These are phyloP conservation scores for Skeletonema marinoi DNA, from an alignment of 108 stramenopile species.

Conservation along the genomic window DNA sequence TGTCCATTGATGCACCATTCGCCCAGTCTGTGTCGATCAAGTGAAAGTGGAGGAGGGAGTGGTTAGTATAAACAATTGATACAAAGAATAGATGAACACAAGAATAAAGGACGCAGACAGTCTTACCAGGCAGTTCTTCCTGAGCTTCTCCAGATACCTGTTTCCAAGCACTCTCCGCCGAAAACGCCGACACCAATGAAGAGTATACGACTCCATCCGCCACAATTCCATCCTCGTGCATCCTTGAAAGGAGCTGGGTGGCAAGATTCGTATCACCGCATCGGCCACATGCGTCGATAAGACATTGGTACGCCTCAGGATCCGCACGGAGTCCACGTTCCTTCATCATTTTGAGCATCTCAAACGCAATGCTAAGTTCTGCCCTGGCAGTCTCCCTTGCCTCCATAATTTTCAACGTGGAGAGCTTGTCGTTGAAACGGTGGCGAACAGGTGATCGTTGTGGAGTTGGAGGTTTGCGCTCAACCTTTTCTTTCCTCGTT, in stretches of 20 bases:
- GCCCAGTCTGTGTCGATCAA: constrained; percentile 65
- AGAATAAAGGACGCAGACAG: not conserved
- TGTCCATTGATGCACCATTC: constrained; percentile 81
- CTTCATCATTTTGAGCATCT: constrained; percentile 68
- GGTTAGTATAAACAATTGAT: not conserved
- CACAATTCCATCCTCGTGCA: constrained; percentile 61
- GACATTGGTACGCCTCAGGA: constrained; percentile 67
- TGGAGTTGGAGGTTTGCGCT: not conserved
- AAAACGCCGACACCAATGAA: not conserved
- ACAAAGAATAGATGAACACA: not conserved
- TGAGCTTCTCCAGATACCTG: constrained; percentile 56
- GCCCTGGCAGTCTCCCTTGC: constrained; percentile 77
- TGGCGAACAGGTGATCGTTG: constrained; percentile 35
- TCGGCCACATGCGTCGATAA: constrained; percentile 87
- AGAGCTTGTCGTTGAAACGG: constrained; percentile 77
- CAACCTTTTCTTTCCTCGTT: not conserved
- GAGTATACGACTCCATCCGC: not conserved
- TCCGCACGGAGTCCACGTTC: constrained; percentile 60
- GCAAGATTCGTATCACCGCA: constrained; percentile 82
- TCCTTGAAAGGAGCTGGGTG: constrained; percentile 71
- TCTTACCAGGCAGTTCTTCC: constrained; percentile 70
- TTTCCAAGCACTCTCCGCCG: constrained; percentile 12
- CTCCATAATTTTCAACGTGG: constrained; percentile 59
- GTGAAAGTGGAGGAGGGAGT: not conserved
- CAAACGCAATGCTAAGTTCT: constrained; percentile 82